Conservation (phyloP, 441 rosid genomes). For the Gossypium davidsonii region DNA sequence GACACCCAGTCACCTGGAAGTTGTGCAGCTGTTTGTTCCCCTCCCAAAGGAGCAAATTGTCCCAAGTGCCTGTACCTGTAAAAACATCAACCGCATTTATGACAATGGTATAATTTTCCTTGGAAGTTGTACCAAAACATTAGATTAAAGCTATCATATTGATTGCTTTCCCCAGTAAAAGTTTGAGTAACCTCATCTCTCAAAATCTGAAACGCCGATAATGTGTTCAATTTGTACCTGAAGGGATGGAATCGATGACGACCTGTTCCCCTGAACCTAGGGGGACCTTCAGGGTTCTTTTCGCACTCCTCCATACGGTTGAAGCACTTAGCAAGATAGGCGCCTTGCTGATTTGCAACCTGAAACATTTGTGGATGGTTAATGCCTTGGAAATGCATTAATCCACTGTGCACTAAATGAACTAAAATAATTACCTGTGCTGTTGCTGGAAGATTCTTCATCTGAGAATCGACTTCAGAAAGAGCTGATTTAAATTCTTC, state of each 20-base stretch:
- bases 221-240: constrained; percentile 36
- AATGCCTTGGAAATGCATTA: not conserved
- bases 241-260: constrained; percentile 94
- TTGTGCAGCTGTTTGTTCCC: constrained; percentile 82
- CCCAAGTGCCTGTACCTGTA: constrained; percentile 71
- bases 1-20: constrained; percentile 81
- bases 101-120: constrained; percentile 3
- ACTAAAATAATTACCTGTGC: constrained; percentile 54
- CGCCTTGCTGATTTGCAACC: constrained; percentile 96
- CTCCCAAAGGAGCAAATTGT: constrained; percentile 82
- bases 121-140: not conserved
- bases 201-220: not conserved
- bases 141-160: not conserved
- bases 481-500: constrained; percentile 80
- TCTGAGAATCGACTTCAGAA: constrained; percentile 78
- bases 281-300: constrained; percentile 84
- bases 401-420: not conserved
- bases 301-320: constrained; percentile 89
- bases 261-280: constrained; percentile 86
- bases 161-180: not conserved
- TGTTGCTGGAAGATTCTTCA: constrained; percentile 94
- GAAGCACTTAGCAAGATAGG: constrained; percentile 86
- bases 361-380: constrained; percentile 16
- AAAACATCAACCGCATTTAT: constrained; percentile 5
- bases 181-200: not conserved